phyloP scores from a whole-genome alignment of 352 stramenopile genomes.

The Globisporangium sylvaticum region DNA sequence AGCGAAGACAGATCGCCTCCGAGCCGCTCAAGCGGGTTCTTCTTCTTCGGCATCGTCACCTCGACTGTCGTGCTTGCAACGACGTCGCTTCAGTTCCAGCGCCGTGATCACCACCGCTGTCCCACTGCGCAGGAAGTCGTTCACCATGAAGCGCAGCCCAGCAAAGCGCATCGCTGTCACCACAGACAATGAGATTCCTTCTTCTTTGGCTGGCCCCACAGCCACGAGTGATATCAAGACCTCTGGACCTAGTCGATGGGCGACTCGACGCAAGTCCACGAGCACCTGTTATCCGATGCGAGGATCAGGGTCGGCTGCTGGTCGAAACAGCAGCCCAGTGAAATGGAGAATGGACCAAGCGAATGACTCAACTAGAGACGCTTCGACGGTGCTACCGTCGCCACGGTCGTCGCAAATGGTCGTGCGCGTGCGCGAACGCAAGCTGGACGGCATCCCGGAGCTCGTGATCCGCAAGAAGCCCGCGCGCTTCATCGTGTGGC shows the following conservation, averaged over 20 bases:
- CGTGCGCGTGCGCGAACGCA: constrained; percentile 46
- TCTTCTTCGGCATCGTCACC: constrained; percentile 1
- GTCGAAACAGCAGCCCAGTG: constrained; percentile 7
- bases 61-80: constrained; percentile 9
- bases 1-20: neutral
- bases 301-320: neutral
- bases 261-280: constrained; percentile 54
- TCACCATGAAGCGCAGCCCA: constrained; percentile 61
- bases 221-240: neutral
- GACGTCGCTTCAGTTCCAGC: constrained; percentile 30
- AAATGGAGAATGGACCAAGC: constrained; percentile 14
- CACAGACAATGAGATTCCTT: neutral
- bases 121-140: constrained; percentile 54
- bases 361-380: neutral
- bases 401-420: constrained; percentile 49
- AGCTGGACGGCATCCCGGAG: constrained; percentile 43
- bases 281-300: constrained; percentile 26
- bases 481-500: constrained; percentile 45
- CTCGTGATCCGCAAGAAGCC: constrained; percentile 63
- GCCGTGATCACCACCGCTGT: constrained; percentile 36
- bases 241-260: constrained; percentile 16
- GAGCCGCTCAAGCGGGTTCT: neutral
- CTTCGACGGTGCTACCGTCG: constrained; percentile 6
- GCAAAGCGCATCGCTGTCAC: constrained; percentile 28
- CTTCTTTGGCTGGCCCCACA: neutral